phyloP scores from a whole-genome alignment of 805 yeast species.

The Myxozyma mucilagina region DNA sequence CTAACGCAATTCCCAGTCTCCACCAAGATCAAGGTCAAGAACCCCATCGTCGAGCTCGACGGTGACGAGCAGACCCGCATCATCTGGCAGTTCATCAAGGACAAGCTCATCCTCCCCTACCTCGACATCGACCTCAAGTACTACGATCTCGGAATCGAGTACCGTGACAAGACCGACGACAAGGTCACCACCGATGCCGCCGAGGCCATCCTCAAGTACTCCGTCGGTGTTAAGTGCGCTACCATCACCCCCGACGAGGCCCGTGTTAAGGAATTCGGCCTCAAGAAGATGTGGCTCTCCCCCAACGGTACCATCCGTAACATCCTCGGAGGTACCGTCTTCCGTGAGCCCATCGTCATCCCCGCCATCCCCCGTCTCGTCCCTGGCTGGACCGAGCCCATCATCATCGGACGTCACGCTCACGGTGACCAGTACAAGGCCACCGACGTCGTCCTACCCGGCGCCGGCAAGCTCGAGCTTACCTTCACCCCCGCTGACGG shows the following conservation, averaged over 20 bases:
- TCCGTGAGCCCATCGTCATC: constrained; percentile 94
- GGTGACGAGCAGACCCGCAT: constrained; percentile 98
- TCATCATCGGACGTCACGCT: constrained; percentile 96
- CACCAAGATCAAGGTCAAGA: constrained; percentile 70
- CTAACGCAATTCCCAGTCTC: constrained; percentile 13
- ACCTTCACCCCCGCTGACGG: constrained; percentile 73
- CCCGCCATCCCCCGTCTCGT: constrained; percentile 84
- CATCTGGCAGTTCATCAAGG: constrained; percentile 90
- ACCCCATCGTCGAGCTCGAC: constrained; percentile 94
- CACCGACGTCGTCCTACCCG: constrained; percentile 76
- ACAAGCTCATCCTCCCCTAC: constrained; percentile 80
- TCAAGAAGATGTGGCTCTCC: constrained; percentile 96
- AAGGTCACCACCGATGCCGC: constrained; percentile 89
- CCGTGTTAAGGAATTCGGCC: constrained; percentile 83
- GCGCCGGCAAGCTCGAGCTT: constrained; percentile 75
- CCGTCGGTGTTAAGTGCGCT: constrained; percentile 96
- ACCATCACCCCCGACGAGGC: constrained; percentile 98
- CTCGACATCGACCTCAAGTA: constrained; percentile 85
- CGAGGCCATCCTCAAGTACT: constrained; percentile 79
- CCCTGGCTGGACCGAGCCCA: constrained; percentile 92
- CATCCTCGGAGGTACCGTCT: constrained; percentile 93
- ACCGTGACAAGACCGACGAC: constrained; percentile 86
- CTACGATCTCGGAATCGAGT: constrained; percentile 84
- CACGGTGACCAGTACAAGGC: constrained; percentile 97
- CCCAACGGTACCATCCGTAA: constrained; percentile 98